A percentile compares a stretch with the other conserved stretches of the same genome.
phyloP scores from a whole-genome alignment of 495 filamentous ascomycete species.

The Astrothelium subdiscretum region DNA sequence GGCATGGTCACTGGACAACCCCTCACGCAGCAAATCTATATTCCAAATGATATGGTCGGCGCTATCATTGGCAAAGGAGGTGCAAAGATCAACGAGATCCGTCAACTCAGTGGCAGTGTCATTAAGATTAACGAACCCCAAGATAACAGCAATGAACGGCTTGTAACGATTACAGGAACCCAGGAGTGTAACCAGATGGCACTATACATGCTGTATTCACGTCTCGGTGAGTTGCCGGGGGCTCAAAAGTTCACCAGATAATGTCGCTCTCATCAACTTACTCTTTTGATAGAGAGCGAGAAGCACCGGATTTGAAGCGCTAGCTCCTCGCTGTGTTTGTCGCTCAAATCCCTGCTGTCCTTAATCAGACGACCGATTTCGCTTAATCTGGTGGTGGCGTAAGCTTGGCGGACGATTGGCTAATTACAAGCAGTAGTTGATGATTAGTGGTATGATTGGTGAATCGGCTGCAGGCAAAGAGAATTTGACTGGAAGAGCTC shows the following conservation, averaged over 20 bases:
- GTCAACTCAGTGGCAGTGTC: slow-evolving; percentile 89
- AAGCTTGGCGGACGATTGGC: no score
- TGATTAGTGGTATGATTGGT: not conserved
- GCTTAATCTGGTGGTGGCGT: no score
- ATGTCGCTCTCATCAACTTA: no score
- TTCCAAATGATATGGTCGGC: slow-evolving; percentile 98
- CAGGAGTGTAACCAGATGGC: slow-evolving; percentile 99
- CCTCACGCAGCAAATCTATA: slow-evolving; percentile 95
- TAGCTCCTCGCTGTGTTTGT: no score
- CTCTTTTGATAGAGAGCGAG: slow-evolving; percentile 30
- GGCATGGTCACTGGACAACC: slow-evolving; percentile 72
- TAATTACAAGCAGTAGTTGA: not conserved
- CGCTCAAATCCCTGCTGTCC: not conserved
- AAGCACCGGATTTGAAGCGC: slow-evolving; percentile 31
- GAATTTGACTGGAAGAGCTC: no score
- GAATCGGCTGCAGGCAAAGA: no score
- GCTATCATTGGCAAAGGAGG: slow-evolving; percentile 98
- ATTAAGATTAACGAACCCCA: slow-evolving; percentile 99
- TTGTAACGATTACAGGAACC: slow-evolving; percentile 95
- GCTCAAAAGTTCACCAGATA: no score
- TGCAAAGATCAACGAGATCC: slow-evolving; percentile 98
- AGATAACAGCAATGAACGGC: slow-evolving; percentile 94
- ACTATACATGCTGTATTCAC: slow-evolving; percentile 93
- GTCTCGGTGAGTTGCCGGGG: slow-evolving; percentile 85
- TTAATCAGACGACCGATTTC: not conserved